A percentile compares a stretch with the other conserved stretches of the same genome.
These are phyloP conservation scores for Melanogaster broomeanus DNA, from an alignment of 768 basidiomycete species.

Conservation along the genomic window DNA sequence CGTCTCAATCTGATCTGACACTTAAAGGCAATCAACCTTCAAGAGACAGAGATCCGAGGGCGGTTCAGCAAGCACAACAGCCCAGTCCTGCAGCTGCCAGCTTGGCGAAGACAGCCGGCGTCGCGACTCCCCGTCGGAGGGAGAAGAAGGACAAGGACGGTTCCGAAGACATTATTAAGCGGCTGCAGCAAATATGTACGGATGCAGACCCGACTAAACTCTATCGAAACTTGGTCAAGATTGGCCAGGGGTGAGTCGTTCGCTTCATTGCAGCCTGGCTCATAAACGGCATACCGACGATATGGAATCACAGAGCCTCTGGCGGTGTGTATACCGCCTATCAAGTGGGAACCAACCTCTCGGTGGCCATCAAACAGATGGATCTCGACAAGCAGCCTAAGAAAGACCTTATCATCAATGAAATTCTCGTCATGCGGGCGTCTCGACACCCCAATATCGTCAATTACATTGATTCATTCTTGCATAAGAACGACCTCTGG, in stretches of 20 bases:
- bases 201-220: constrained; percentile 95
- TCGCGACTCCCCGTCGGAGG: constrained; percentile 79
- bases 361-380: constrained; percentile 99
- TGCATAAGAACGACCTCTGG: constrained; percentile 98
- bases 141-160: constrained; percentile 86
- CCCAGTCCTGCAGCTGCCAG: constrained; percentile 64
- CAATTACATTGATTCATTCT: constrained; percentile 98
- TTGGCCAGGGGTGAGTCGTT: constrained; percentile 87
- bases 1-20: constrained; percentile 59
- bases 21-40: constrained; percentile 41
- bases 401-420: constrained; percentile 99
- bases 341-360: constrained; percentile 91
- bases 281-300: constrained; percentile 4
- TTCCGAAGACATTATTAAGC: constrained; percentile 88
- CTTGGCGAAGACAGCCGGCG: constrained; percentile 67
- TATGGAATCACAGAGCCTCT: constrained; percentile 64
- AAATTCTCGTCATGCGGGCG: constrained; percentile 98
- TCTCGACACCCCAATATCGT: constrained; percentile 98
- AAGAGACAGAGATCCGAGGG: constrained; percentile 40
- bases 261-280: no score
- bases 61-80: constrained; percentile 41
- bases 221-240: constrained; percentile 92
- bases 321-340: constrained; percentile 99
- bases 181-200: constrained; percentile 92
- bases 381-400: constrained; percentile 99